Conservation (phyloP, 768 basidiomycete genomes). For the Podaxis carcinomalis region DNA sequence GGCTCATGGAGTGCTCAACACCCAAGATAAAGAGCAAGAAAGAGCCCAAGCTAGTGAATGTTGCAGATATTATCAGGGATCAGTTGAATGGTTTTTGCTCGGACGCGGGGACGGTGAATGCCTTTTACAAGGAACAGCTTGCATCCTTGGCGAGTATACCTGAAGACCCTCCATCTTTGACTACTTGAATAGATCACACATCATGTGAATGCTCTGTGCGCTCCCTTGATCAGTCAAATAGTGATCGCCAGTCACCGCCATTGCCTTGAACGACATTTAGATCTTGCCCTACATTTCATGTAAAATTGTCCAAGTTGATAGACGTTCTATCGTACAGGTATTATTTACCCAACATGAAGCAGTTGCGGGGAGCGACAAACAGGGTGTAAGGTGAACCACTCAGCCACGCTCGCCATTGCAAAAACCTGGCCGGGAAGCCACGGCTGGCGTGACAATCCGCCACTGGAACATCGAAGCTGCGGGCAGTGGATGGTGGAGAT, state of each 20-base stretch:
- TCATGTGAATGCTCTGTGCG: neutral
- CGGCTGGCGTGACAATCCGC: neutral
- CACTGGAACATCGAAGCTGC: no score
- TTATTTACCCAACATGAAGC: no score
- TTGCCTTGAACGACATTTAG: no score
- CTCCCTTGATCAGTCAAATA: neutral
- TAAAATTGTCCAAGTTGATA: no score
- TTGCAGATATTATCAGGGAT: conserved; percentile 58
- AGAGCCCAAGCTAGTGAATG: conserved; percentile 48
- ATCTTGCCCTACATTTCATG: no score
- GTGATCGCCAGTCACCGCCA: no score
- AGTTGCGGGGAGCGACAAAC: no score
- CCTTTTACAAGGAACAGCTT: conserved; percentile 74
- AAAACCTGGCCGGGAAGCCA: neutral
- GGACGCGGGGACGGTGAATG: conserved; percentile 45
- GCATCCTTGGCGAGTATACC: conserved; percentile 34
- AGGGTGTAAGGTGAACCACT: no score
- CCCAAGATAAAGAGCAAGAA: conserved; percentile 52
- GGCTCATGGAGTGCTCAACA: conserved; percentile 71
- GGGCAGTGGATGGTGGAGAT: no score
- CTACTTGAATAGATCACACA: conserved; percentile 24
- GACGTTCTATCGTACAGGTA: no score
- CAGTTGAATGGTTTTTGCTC: conserved; percentile 64
- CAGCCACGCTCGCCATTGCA: neutral
- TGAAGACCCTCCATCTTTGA: conserved; percentile 55